Conservation (phyloP, 768 basidiomycete genomes). For the Hericium coralloides region DNA sequence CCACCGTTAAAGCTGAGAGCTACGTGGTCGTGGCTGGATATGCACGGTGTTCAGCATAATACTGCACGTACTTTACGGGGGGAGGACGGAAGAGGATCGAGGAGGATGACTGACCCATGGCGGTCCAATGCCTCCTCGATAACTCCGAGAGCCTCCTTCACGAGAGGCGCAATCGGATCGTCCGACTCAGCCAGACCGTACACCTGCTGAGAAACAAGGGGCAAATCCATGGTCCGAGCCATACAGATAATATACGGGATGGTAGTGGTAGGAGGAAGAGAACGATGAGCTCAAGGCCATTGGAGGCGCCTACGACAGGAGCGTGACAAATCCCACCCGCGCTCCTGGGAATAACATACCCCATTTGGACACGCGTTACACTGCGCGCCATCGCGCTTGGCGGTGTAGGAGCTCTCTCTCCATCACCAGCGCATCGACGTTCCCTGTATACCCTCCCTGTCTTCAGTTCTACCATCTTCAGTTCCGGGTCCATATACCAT, state of each 20-base stretch:
- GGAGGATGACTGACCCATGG: conserved; percentile 61
- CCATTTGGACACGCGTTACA: too few species aligned
- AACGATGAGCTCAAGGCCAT: neutral
- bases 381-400: too few species aligned
- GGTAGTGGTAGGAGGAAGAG: neutral
- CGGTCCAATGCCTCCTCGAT: conserved; percentile 70
- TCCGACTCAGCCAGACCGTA: conserved; percentile 49
- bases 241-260: neutral
- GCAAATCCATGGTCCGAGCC: conserved; percentile 34
- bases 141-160: conserved; percentile 75
- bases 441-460: neutral
- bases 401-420: too few species aligned
- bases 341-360: too few species aligned
- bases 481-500: too few species aligned
- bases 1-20: conserved; percentile 97
- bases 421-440: neutral
- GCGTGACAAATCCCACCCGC: too few species aligned
- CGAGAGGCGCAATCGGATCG: conserved; percentile 46
- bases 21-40: conserved; percentile 49
- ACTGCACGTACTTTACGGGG: too few species aligned
- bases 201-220: conserved; percentile 45
- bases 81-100: neutral
- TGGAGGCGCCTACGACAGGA: neutral
- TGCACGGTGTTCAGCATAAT: too few species aligned
- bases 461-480: neutral